Base-by-base conservation (phyloP, 2,329 filamentous ascomycete genomes). In the Xylariaceae sp. region DNA sequence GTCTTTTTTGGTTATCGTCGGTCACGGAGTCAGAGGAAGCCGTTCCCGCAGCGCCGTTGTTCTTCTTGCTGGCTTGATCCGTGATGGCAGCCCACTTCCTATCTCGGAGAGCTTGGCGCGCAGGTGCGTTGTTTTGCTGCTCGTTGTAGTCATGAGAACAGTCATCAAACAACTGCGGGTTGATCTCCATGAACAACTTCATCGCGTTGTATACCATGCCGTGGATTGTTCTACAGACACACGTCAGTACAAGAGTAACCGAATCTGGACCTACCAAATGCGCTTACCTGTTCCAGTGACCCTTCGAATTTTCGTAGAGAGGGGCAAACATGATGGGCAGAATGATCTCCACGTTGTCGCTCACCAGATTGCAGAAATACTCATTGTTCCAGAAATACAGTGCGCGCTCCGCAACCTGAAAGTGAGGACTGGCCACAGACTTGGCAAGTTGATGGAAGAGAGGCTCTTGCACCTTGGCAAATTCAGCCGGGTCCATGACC, bases 341-440 rank as follows among this genome's bases (percentile, higher is more conserved):
- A 62, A 99, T 99, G 42, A 96, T 92, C 65, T 97, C 92, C 48
- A 99, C 94, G 63, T 99, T 99, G 72, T 99, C 94, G 75, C 91
- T 96, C 59, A 99, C 94, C 51, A 99, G 78, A 66, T 97, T 99
- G 77, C 94, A 99, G 74, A 99, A 99, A 70, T 99, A 99, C 70
- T 99, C 94, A 66, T 99, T 99, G 77, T 99, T 99, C 94, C 94
- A 99, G 75, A 99, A 99, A 74, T 99, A 99, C 27, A 99, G 79
- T 5, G 94, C 94, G 58, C 94, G 85, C 73, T 99, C 94, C 15
- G 94, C 94, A 51, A 99, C 94, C 76, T 99, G 94, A 75, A 99
- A 99, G 71, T 99, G 94, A 43, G 94, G 94, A 67, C 94, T 99
- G 44, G 94, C 92, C 39, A 99, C 94, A 2, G 94, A 97, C 71